Evolutionary conservation across 768 basidiomycete species (phyloP).

Genomic region (Lactifluus hygrophoroides): DNA sequence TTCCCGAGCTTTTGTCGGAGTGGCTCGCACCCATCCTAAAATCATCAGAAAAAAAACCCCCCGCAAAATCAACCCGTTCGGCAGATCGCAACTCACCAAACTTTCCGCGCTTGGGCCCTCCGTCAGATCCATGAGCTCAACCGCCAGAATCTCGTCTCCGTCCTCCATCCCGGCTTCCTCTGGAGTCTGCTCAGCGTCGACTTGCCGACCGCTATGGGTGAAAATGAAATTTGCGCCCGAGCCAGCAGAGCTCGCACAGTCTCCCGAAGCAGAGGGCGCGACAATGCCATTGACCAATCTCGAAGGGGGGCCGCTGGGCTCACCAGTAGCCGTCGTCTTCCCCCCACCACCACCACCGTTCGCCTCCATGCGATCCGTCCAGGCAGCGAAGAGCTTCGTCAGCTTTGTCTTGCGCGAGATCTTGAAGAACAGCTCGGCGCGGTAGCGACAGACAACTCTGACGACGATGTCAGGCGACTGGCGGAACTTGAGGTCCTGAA

Average conservation of each 20-base stretch:
- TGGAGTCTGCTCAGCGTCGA: constrained; percentile 78
- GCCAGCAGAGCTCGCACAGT: constrained; percentile 29
- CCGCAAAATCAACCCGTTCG: not conserved
- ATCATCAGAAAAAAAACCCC: not conserved
- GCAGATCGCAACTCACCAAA: constrained; percentile 34
- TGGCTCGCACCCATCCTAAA: constrained; percentile 46
- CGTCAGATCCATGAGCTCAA: constrained; percentile 87
- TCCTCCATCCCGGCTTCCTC: constrained; percentile 86
- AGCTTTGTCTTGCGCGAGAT: constrained; percentile 87
- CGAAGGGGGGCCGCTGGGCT: constrained; percentile 15
- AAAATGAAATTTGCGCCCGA: constrained; percentile 73
- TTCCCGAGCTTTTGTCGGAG: constrained; percentile 63
- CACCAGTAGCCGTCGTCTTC: constrained; percentile 35
- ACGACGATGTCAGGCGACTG: constrained; percentile 87
- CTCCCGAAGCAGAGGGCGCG: constrained; percentile 1
- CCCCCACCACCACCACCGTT: constrained; percentile 3
- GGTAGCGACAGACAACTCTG: constrained; percentile 82
- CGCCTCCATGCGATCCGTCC: constrained; percentile 81
- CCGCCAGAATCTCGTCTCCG: constrained; percentile 80
- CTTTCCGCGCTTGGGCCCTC: constrained; percentile 53
- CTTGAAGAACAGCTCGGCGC: constrained; percentile 88
- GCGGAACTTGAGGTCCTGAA: constrained; percentile 72
- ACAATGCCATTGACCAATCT: constrained; percentile 18
- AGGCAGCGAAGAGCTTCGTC: constrained; percentile 73
- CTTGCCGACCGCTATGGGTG: constrained; percentile 67